Conservation (phyloP, 768 basidiomycete genomes). For the Trametes coccinea region DNA sequence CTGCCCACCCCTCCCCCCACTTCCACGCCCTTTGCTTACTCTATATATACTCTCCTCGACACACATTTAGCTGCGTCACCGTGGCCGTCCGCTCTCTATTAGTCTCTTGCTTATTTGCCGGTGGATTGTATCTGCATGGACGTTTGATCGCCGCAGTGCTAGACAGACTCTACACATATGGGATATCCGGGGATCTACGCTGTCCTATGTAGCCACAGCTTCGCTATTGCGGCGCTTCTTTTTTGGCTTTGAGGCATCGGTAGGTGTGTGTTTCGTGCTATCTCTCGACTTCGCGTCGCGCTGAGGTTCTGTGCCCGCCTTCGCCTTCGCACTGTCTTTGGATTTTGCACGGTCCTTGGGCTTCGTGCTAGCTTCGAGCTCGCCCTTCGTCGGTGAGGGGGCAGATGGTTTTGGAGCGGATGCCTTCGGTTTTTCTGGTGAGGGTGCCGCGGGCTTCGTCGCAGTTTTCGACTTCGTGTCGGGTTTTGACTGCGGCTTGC, state of each 20-base stretch:
- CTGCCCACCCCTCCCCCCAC: not conserved
- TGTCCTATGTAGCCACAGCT: not conserved
- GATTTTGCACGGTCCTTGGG: not conserved
- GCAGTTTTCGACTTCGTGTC: not conserved
- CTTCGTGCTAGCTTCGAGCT: not conserved
- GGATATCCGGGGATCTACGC: not conserved
- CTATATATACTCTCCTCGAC: constrained; percentile 8
- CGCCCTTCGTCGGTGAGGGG: not conserved
- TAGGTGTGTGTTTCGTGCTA: not conserved
- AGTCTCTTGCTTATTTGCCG: constrained; percentile 8
- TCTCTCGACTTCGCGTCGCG: not conserved
- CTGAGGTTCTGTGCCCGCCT: not conserved
- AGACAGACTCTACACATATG: constrained; percentile 12
- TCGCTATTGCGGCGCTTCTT: constrained; percentile 9
- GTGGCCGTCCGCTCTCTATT: constrained; percentile 14
- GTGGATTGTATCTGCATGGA: constrained; percentile 21
- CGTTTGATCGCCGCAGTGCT: constrained; percentile 14
- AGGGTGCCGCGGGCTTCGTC: not conserved
- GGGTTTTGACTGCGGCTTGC: not conserved
- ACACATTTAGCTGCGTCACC: constrained; percentile 2
- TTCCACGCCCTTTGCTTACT: not conserved
- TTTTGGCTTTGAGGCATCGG: constrained; percentile 4
- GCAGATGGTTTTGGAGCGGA: not conserved
- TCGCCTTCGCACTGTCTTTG: constrained; percentile 1
- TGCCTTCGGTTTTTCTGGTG: not conserved